These are phyloP conservation scores for Lasiosphaeria ovina DNA, from an alignment of 495 filamentous ascomycete species.

Conservation along the genomic window DNA sequence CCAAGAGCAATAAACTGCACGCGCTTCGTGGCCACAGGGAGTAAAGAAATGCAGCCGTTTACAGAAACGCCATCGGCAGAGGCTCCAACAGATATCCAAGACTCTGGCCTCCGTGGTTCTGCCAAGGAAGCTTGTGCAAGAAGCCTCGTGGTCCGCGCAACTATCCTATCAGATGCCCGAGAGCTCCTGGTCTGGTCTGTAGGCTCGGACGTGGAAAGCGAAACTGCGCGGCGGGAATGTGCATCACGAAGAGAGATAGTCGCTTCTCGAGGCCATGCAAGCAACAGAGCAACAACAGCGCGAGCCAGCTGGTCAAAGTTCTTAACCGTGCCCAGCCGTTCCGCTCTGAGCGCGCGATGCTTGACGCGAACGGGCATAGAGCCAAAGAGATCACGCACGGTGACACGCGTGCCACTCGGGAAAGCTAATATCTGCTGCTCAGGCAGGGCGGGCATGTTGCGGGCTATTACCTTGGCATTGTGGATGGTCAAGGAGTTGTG, in stretches of 20 bases:
- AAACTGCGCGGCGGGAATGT: slow-evolving; percentile 12
- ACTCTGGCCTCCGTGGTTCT: slow-evolving; percentile 44
- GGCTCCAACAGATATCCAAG: slow-evolving; percentile 70
- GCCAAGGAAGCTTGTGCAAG: slow-evolving; percentile 64
- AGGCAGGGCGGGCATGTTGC: slow-evolving; percentile 61
- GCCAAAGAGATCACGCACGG: slow-evolving; percentile 85
- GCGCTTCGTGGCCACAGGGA: slow-evolving; percentile 66
- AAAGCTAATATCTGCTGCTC: slow-evolving; percentile 57
- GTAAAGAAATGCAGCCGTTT: slow-evolving; percentile 65
- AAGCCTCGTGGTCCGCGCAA: slow-evolving; percentile 35
- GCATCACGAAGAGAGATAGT: slow-evolving; percentile 45
- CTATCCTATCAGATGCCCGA: neutral
- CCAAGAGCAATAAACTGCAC: slow-evolving; percentile 80
- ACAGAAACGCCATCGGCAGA: slow-evolving; percentile 58
- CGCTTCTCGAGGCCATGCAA: slow-evolving; percentile 58
- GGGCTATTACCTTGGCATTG: slow-evolving; percentile 64
- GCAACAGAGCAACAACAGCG: slow-evolving; percentile 58
- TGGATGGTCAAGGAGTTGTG: slow-evolving; percentile 72
- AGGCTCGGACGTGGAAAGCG: slow-evolving; percentile 15
- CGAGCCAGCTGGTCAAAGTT: slow-evolving; percentile 69
- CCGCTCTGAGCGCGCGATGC: slow-evolving; percentile 62
- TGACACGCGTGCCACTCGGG: slow-evolving; percentile 73
- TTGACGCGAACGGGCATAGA: slow-evolving; percentile 97
- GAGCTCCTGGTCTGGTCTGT: neutral
- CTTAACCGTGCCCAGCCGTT: slow-evolving; percentile 45